Evolutionary conservation across 2,329 filamentous ascomycete species (phyloP), one percentile per base, ranked within the genome.

Genomic region (Blastomyces gilchristii): DNA sequence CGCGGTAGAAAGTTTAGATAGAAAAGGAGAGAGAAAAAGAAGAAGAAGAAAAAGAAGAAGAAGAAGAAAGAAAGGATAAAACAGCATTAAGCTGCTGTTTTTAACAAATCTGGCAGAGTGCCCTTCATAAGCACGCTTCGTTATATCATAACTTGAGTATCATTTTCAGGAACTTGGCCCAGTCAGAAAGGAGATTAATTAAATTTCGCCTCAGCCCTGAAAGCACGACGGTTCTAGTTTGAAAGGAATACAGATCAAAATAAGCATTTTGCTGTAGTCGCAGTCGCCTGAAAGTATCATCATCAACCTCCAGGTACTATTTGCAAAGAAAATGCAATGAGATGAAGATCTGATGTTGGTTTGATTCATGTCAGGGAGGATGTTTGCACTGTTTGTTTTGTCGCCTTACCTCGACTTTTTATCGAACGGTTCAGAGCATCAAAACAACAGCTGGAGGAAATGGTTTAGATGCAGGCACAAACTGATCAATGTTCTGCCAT

Each of bases 361-460:
- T n/a, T n/a, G n/a, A n/a, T n/a, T n/a, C n/a, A n/a, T n/a, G n/a
- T n/a, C n/a, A n/a, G n/a, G n/a, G n/a, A 2, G 9, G 22, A 12
- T 53, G 59, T 61, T 53, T 61, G 49, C 59, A 61, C 31, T 61
- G 49, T 52, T 53, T 61, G 47, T 43, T 61, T 25, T 7, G 14
- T 25, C 8, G 28, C 31, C 41, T 50, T n/a, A 45, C 39, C 18
- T 31, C 28, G 4, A 31, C 28, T 31, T 31, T 31, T 34, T 34
- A 31, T 34, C 34, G 34, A 43, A 2, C 14, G 4, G 41, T 16
- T 4, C 3, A 16, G 14, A 16, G 16, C 16, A 34, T 47, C 31
- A 28, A 41, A 25, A 50, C 16, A 60, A 22, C 43, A 14, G 49
- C 49, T 16, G 6, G 45, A 7, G 22, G 22, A 31, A 31, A 37